phyloP scores from a whole-genome alignment of 176 grass and related monocot species.

The Leersia perrieri region DNA sequence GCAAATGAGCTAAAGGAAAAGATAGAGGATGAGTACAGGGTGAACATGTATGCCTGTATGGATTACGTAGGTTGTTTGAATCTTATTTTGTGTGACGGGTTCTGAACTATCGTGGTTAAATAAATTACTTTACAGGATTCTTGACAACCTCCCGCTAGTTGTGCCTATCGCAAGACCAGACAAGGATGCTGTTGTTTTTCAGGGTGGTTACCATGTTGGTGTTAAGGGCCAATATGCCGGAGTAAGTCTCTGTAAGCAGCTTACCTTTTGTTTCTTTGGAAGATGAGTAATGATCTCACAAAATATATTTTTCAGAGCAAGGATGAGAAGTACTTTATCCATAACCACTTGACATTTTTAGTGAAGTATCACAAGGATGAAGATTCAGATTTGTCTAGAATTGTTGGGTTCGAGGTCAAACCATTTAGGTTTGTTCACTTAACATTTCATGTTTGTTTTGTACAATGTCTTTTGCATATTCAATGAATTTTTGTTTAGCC shows the following conservation, averaged over 20 bases:
- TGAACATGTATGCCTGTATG: conserved; percentile 25
- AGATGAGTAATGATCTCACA: neutral
- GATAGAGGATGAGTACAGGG: conserved; percentile 36
- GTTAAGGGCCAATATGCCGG: conserved; percentile 41
- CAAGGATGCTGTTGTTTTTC: conserved; percentile 16
- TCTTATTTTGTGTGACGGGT: neutral
- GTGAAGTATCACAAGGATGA: conserved; percentile 51
- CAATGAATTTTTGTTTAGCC: neutral
- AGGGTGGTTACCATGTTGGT: conserved; percentile 44
- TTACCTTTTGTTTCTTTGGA: neutral
- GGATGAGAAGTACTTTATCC: conserved; percentile 41
- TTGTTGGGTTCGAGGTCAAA: conserved; percentile 43
- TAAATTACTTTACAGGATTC: conserved; percentile 19
- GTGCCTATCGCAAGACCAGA: conserved; percentile 24
- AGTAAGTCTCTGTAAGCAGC: conserved; percentile 21
- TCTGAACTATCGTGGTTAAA: neutral
- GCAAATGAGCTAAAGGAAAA: conserved; percentile 43
- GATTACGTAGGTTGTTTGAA: neutral
- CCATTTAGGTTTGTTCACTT: conserved; percentile 24
- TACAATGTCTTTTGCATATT: neutral
- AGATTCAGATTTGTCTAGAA: conserved; percentile 27
- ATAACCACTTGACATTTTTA: conserved; percentile 43
- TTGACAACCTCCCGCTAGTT: conserved; percentile 41
- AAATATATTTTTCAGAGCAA: conserved; percentile 34
- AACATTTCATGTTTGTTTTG: neutral